A percentile compares a stretch with the other conserved stretches of the same genome.
Conservation (phyloP, 805 yeast genomes). For the Grigorovia yakushimaensis region DNA sequence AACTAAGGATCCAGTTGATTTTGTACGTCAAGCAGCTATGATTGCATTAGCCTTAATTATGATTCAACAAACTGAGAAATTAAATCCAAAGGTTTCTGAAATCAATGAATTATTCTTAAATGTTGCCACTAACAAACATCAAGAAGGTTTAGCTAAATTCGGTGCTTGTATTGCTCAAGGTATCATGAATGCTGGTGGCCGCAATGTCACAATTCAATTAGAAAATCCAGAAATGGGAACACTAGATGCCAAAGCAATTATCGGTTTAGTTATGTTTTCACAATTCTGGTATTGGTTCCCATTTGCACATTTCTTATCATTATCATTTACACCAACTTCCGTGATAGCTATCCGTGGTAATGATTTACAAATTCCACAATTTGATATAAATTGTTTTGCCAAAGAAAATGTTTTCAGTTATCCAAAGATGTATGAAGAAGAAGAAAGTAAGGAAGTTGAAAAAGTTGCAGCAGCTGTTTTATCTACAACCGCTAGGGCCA, state of each 20-base stretch:
- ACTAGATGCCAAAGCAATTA: constrained; percentile 81
- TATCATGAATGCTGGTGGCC: constrained; percentile 96
- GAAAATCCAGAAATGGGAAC: constrained; percentile 87
- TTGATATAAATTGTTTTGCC: constrained; percentile 71
- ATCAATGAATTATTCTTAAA: constrained; percentile 65
- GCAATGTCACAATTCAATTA: constrained; percentile 87
- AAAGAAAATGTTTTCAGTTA: constrained; percentile 74
- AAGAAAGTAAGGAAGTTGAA: constrained; percentile 73
- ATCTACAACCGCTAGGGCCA: constrained; percentile 90
- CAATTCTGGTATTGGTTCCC: constrained; percentile 99
- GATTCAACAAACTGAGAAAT: constrained; percentile 77
- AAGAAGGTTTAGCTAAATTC: constrained; percentile 93
- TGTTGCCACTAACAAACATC: constrained; percentile 79
- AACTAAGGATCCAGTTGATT: constrained; percentile 88
- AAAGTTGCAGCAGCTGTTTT: constrained; percentile 87
- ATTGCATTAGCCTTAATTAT: constrained; percentile 86
- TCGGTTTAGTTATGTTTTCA: constrained; percentile 79
- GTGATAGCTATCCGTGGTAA: constrained; percentile 69
- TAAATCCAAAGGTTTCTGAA: constrained; percentile 69
- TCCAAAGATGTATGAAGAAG: constrained; percentile 79
- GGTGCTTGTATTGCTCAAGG: constrained; percentile 98
- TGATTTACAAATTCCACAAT: constrained; percentile 79
- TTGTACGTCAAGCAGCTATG: constrained; percentile 96
- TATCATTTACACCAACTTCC: constrained; percentile 88
- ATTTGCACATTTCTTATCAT: constrained; percentile 79